Percentiles rank a stretch among this genome's conserved stretches.
phyloP scores from a whole-genome alignment of 1,284 basidiomycete genomes.

The Mycena sp. region DNA sequence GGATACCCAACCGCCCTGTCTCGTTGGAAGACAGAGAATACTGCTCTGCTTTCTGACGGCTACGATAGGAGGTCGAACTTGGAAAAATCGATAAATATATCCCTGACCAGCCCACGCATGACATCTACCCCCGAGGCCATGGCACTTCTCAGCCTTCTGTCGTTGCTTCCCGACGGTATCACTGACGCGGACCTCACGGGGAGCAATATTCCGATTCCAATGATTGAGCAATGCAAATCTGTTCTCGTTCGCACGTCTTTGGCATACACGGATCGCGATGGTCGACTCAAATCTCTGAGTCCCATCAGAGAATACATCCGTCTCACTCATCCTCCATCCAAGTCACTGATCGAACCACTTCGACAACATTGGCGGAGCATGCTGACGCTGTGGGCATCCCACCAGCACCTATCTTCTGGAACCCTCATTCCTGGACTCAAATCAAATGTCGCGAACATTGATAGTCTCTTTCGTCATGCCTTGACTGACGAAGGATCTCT shows the following conservation, averaged over 20 bases:
- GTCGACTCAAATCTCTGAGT: neutral
- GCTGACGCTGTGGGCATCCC: conserved; percentile 2
- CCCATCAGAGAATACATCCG: conserved; percentile 5
- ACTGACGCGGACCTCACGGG: neutral
- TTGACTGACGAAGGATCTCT: neutral
- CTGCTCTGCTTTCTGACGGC: neutral
- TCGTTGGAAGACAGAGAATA: neutral
- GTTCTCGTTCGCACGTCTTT: neutral
- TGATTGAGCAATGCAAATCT: neutral
- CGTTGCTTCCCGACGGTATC: conserved; percentile 1
- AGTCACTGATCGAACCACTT: neutral
- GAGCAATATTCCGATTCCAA: neutral
- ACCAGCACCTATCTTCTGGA: neutral
- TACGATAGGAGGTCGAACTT: neutral
- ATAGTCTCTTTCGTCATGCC: neutral
- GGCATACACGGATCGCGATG: neutral
- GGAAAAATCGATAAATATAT: neutral
- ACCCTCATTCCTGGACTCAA: neutral
- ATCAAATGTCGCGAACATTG: conserved; percentile 1
- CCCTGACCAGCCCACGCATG: conserved; percentile 1
- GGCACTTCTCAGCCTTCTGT: neutral
- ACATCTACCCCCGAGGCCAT: neutral
- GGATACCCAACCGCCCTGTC: neutral
- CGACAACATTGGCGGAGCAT: neutral
- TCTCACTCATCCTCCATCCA: neutral